Evolutionary conservation across 176 grass and related monocot species (phyloP).

Genomic region (Lolium perenne): DNA sequence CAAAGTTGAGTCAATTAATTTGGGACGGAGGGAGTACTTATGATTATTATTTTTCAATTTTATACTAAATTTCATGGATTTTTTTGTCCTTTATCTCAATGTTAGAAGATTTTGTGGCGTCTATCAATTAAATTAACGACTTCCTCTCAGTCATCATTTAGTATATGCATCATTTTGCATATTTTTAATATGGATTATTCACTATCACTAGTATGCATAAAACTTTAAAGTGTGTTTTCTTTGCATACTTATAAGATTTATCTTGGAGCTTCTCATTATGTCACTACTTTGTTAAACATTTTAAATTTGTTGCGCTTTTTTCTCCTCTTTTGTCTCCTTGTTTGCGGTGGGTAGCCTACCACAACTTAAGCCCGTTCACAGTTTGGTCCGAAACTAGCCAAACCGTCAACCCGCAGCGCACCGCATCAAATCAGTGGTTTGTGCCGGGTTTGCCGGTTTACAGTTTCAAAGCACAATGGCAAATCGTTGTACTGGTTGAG

Average conservation of each 20-base stretch:
- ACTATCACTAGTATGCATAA: background rate
- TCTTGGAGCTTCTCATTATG: background rate
- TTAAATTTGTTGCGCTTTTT: background rate
- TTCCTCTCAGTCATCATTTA: background rate
- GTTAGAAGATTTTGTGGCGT: background rate
- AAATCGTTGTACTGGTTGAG: too few relatives aligned
- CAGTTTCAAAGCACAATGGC: too few relatives aligned
- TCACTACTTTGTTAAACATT: background rate
- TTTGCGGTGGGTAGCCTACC: too few relatives aligned
- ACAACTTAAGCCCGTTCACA: too few relatives aligned
- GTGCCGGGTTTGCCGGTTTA: too few relatives aligned
- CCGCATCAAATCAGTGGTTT: too few relatives aligned
- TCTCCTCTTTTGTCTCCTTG: too few relatives aligned
- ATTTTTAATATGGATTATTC: background rate
- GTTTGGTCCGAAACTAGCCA: too few relatives aligned
- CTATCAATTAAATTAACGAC: background rate
- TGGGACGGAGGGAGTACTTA: background rate
- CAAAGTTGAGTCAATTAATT: background rate
- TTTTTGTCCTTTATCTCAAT: background rate
- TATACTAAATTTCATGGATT: background rate
- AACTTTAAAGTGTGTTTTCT: background rate
- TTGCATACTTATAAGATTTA: background rate
- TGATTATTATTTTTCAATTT: background rate
- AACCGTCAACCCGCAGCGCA: too few relatives aligned
- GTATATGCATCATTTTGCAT: background rate